These are phyloP conservation scores for Nicotiana tomentosiformis DNA, from an alignment of 257 asterid genomes.

Conservation along the genomic window DNA sequence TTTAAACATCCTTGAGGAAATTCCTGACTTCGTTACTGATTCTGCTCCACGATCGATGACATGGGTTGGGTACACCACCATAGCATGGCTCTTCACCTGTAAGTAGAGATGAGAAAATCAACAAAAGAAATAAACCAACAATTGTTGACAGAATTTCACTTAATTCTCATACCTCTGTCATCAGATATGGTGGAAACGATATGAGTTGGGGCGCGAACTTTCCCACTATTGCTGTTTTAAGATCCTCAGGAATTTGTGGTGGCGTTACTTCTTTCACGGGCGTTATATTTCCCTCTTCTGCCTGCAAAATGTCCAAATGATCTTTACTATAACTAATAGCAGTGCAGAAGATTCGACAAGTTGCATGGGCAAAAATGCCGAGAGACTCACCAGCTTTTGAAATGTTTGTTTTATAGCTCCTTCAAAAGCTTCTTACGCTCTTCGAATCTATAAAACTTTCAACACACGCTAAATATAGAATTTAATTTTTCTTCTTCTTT, in stretches of 20 bases:
- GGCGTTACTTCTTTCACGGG: conserved; percentile 72
- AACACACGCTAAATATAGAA: no score
- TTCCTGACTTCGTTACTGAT: no score
- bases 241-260: conserved; percentile 99
- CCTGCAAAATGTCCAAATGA: conserved; percentile 34
- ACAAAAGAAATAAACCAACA: neutral
- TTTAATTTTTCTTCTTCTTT: no score
- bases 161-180: conserved; percentile 87
- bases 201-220: conserved; percentile 98
- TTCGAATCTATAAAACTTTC: no score
- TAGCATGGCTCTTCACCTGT: conserved; percentile 97
- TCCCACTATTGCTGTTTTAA: conserved; percentile 82
- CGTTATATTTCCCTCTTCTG: conserved; percentile 53
- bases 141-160: conserved; percentile 23
- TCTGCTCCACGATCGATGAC: conserved; percentile 96
- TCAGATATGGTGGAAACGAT: conserved; percentile 96
- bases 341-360: neutral
- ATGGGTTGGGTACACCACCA: conserved; percentile 72
- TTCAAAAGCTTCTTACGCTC: conserved; percentile 48
- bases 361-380: neutral
- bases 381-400: conserved; percentile 48
- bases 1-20: no score
- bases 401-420: conserved; percentile 75
- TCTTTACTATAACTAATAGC: conserved; percentile 33
- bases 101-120: conserved; percentile 4